Percentiles rank a stretch among this genome's conserved stretches.
phyloP scores from a whole-genome alignment of 257 asterid genomes.

The Solanum tacnaense region DNA sequence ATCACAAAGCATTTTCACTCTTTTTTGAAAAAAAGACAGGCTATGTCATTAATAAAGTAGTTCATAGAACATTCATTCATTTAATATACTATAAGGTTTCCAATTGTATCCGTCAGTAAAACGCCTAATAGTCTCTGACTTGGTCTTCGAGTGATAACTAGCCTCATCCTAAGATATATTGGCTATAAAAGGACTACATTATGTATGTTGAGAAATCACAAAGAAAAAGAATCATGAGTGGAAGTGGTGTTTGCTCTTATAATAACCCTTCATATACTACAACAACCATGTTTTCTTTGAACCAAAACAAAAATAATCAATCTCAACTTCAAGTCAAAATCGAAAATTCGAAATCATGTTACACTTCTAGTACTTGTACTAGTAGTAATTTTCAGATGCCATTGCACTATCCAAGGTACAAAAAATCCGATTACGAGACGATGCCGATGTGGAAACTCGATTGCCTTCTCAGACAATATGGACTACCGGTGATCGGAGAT shows the following conservation, averaged over 20 bases:
- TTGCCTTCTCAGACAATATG: constrained; percentile 13
- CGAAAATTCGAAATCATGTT: neutral
- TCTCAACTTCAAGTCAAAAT: neutral
- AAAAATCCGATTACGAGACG: constrained; percentile 11
- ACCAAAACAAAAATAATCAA: neutral
- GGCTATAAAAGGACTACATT: neutral
- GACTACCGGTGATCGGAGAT: constrained; percentile 9
- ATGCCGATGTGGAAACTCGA: constrained; percentile 18
- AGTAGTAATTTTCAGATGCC: neutral
- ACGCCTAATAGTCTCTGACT: neutral
- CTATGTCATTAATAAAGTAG: neutral
- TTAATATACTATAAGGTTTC: neutral
- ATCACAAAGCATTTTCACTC: too few relatives aligned
- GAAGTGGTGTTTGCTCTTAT: neutral
- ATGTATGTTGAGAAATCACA: neutral
- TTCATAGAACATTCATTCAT: neutral
- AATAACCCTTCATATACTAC: neutral
- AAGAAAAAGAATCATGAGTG: neutral
- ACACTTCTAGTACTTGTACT: neutral
- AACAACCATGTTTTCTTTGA: neutral
- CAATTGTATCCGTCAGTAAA: neutral
- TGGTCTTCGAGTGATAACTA: neutral
- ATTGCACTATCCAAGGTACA: constrained; percentile 4
- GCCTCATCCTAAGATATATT: neutral
- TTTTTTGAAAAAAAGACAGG: neutral